Conservation (phyloP, 805 yeast species). For the Lipomyces chichibuensis region DNA sequence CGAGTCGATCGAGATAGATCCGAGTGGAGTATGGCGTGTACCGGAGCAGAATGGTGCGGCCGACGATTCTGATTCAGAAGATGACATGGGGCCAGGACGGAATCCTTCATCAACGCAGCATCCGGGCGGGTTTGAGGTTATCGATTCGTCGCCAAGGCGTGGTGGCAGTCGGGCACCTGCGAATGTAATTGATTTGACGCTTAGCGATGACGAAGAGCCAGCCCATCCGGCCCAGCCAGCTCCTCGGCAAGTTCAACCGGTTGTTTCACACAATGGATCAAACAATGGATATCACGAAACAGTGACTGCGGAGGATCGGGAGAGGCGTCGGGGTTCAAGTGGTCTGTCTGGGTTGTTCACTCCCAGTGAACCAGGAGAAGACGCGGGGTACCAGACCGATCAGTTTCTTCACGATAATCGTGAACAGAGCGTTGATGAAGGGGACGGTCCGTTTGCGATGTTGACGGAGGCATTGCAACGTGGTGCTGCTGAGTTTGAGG, state of each 20-base stretch:
- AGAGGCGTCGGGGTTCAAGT: not conserved
- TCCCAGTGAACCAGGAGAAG: not conserved
- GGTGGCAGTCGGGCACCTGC: conserved; percentile 10
- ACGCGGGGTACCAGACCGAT: not conserved
- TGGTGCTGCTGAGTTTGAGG: not conserved
- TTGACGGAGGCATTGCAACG: not conserved
- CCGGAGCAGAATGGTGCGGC: conserved; percentile 31
- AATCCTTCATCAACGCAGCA: not conserved
- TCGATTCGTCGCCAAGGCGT: conserved; percentile 13
- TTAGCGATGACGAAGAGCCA: conserved; percentile 34
- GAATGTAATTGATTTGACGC: conserved; percentile 34
- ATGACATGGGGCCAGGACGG: conserved; percentile 2
- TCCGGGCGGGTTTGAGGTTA: conserved; percentile 6
- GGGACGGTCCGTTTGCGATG: not conserved
- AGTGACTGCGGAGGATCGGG: not conserved
- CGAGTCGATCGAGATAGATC: conserved; percentile 66
- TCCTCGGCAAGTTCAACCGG: not conserved
- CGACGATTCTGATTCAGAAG: conserved; percentile 18
- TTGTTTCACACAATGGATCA: not conserved
- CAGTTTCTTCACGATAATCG: not conserved
- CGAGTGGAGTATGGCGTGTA: conserved; percentile 74
- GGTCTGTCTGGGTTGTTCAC: not conserved
- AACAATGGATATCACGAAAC: not conserved
- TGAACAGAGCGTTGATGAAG: not conserved
- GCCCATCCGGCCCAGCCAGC: not conserved